Percentiles rank a stretch among this genome's conserved stretches.
phyloP scores from a whole-genome alignment of 371 early-diverging fungal genomes.

The Catenaria anguillulae region DNA sequence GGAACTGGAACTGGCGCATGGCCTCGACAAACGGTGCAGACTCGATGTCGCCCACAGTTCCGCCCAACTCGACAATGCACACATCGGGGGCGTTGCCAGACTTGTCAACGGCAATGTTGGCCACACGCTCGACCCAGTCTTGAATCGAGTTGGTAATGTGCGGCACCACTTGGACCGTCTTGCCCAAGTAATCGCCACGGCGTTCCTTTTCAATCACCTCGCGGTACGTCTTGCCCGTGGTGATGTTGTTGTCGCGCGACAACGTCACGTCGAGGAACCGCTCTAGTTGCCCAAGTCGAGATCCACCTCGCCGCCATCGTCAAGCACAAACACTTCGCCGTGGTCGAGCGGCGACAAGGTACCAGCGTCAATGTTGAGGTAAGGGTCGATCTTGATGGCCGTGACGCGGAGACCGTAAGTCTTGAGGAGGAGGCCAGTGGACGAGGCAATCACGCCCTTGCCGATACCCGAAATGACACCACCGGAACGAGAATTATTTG shows the following conservation, averaged over 20 bases:
- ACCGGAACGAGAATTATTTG: slow-evolving; percentile 97
- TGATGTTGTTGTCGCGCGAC: slow-evolving; percentile 93
- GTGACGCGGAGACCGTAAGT: slow-evolving; percentile 88
- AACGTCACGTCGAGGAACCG: slow-evolving; percentile 89
- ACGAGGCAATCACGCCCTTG: slow-evolving; percentile 97
- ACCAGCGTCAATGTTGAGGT: slow-evolving; percentile 98
- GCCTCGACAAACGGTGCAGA: slow-evolving; percentile 97
- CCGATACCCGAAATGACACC: slow-evolving; percentile 98
- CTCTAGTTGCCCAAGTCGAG: slow-evolving; percentile 99
- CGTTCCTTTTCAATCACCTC: slow-evolving; percentile 91
- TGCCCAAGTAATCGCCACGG: slow-evolving; percentile 93
- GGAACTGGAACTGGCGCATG: slow-evolving; percentile 97
- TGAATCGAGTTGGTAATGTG: slow-evolving; percentile 96
- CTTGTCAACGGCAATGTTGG: slow-evolving; percentile 66
- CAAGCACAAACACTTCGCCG: slow-evolving; percentile 97
- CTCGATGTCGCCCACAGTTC: slow-evolving; percentile 98
- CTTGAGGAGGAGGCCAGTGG: slow-evolving; percentile 91
- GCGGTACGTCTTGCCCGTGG: slow-evolving; percentile 96
- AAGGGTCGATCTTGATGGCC: slow-evolving; percentile 99
- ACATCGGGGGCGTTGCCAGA: slow-evolving; percentile 83
- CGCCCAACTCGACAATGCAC: slow-evolving; percentile 98
- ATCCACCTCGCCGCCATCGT: slow-evolving; percentile 99
- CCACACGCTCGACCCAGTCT: slow-evolving; percentile 91
- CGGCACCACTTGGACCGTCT: slow-evolving; percentile 98
- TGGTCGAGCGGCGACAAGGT: slow-evolving; percentile 95